These are phyloP conservation scores for Gaillardinia entomophila DNA, from an alignment of 805 yeast species.

Conservation along the genomic window DNA sequence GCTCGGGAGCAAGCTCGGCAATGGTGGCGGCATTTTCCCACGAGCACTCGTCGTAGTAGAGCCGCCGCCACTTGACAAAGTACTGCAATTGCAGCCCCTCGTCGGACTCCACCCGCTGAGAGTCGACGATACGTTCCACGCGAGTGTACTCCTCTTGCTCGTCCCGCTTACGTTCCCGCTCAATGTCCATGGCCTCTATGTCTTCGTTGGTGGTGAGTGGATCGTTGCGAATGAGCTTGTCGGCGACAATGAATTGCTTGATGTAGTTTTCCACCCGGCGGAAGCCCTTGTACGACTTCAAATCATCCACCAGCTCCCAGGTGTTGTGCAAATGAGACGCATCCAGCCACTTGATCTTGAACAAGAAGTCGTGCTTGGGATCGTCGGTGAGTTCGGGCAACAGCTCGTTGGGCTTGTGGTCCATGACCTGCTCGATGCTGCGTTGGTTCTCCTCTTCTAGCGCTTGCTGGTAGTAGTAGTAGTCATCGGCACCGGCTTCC, in stretches of 20 bases:
- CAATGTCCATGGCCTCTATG: constrained; percentile 88
- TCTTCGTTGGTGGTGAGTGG: constrained; percentile 86
- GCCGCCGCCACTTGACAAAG: constrained; percentile 87
- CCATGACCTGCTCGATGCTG: constrained; percentile 35
- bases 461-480: constrained; percentile 28
- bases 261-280: constrained; percentile 89
- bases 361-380: constrained; percentile 55
- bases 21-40: constrained; percentile 93
- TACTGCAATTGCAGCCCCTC: constrained; percentile 71
- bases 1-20: constrained; percentile 76
- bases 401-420: constrained; percentile 30
- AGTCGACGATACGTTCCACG: constrained; percentile 86
- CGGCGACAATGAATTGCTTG: constrained; percentile 66
- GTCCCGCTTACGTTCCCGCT: constrained; percentile 77
- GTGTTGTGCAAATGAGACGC: constrained; percentile 90
- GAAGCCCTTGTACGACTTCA: constrained; percentile 60
- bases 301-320: constrained; percentile 69
- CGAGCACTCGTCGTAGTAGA: constrained; percentile 91
- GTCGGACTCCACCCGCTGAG: constrained; percentile 64
- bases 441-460: constrained; percentile 27
- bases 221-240: constrained; percentile 71
- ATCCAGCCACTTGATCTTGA: constrained; percentile 78
- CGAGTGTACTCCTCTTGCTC: constrained; percentile 76
- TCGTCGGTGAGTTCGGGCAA: constrained; percentile 39
- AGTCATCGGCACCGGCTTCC: constrained; percentile 22